Evolutionary conservation across 345 rosid genomes (phyloP), one percentile per base, ranked within the genome.

Genomic region (Fremontodendron californicum): DNA sequence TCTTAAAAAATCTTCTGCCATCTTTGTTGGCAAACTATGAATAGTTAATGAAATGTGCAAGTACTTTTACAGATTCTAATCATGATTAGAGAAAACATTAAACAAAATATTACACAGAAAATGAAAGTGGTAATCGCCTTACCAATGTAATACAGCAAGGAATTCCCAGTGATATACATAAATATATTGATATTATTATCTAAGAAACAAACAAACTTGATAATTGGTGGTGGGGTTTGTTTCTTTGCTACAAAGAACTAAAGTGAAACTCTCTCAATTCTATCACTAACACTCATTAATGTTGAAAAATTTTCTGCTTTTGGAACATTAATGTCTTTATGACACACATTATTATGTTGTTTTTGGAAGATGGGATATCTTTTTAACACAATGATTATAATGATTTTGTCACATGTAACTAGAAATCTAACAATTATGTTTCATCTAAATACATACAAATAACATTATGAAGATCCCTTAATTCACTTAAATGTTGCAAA

Each of bases 401-500:
- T 33, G 48, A 13, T 57, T 74, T 64, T 54, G 68, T 64, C 40
- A 31, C 67, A 40, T 64, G 57, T 37, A 52, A 25, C 77, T 75
- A 75, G 45, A 55, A 68, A 60, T 48, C 42, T 21, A n/a, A 25
- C 42, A 62, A 79, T 68, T 46, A 74, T 63, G 68, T 18, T 63
- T 63, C 69, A 35, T 21, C 42, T 62, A 7, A 9, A 9, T 37
- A 35, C 23, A 18, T 16, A 16, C 27, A 64, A 37, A 37, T 3
- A 62, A 10, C 33, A 18, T 49, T 0, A 49, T 49, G 43, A 8
- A 15, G 39, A 27, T 5, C 37, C 16, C 37, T n/a, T 54, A n/a
- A 18, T n/a, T 54, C 6, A 6, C 16, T 9, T 16, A n/a, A 54
- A 54, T 0, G 10, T 57, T 23, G 31, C 31, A 9, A 51, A 15